Evolutionary conservation across 176 grass and related monocot genomes (phyloP).

Genomic region (Eremochloa ophiuroides): DNA sequence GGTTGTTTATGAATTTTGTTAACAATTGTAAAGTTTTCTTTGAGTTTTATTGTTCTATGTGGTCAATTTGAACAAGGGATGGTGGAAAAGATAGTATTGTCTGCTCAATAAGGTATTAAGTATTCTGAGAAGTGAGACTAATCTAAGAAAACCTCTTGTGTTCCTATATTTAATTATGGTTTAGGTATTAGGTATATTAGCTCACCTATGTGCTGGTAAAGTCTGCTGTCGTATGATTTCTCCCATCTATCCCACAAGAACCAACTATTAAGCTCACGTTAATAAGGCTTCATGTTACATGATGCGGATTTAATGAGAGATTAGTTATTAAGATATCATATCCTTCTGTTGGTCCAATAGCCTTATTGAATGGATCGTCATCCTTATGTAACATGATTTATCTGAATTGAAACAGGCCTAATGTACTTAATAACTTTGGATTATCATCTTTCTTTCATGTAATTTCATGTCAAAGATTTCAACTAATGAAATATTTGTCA

Average conservation of each 20-base stretch:
- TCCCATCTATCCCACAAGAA: neutral
- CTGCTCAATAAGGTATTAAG: neutral
- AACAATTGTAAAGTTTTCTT: neutral
- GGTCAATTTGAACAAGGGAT: neutral
- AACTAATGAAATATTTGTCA: neutral
- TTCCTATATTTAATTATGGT: slow-evolving; percentile 1
- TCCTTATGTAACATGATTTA: neutral
- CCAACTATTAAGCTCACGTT: neutral
- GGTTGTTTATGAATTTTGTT: neutral
- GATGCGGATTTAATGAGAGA: slow-evolving; percentile 11
- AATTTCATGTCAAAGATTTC: neutral
- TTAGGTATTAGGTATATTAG: slow-evolving; percentile 18
- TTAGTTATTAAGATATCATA: slow-evolving; percentile 26
- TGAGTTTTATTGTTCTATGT: neutral
- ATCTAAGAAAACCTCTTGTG: neutral
- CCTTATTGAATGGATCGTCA: slow-evolving; percentile 5
- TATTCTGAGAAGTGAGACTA: slow-evolving; percentile 3
- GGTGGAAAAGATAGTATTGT: neutral
- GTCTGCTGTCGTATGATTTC: slow-evolving; percentile 5
- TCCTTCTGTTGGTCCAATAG: neutral
- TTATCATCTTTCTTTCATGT: neutral
- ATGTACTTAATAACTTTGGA: neutral
- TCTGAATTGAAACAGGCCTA: slow-evolving; percentile 14
- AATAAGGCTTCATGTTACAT: neutral
- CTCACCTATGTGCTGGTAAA: neutral